These are phyloP conservation scores for Ambrosia trifida DNA, from an alignment of 129 eudicot genomes.

Conservation along the genomic window DNA sequence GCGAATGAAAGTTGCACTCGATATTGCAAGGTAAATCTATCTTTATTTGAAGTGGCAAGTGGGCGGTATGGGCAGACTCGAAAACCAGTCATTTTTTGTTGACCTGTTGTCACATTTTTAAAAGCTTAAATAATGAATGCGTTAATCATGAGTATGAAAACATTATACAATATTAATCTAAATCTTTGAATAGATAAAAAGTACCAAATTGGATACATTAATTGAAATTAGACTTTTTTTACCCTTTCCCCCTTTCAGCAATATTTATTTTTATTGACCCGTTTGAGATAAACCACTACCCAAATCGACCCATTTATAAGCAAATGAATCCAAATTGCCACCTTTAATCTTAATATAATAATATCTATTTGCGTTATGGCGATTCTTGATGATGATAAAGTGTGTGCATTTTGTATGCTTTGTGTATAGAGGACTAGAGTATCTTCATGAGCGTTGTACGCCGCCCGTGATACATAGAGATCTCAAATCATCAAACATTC, in stretches of 20 bases:
- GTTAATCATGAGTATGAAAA: too few species aligned
- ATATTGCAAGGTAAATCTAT: constrained; percentile 71
- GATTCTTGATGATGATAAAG: constrained; percentile 8
- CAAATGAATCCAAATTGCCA: constrained; percentile 1
- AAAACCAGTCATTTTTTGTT: too few species aligned
- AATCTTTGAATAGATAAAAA: background rate
- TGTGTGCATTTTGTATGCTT: constrained; percentile 19
- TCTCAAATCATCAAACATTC: constrained; percentile 82
- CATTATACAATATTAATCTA: background rate
- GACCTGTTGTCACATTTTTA: background rate
- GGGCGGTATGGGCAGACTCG: background rate
- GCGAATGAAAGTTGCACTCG: constrained; percentile 88
- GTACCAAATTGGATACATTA: background rate
- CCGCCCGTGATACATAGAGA: constrained; percentile 93
- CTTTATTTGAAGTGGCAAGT: background rate
- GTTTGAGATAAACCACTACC: background rate
- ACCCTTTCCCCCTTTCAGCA: too few species aligned
- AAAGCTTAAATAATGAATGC: too few species aligned
- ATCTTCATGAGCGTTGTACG: constrained; percentile 89
- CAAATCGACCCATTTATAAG: background rate
- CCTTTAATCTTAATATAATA: background rate
- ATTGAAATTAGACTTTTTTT: background rate
- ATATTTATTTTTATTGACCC: too few species aligned
- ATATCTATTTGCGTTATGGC: background rate
- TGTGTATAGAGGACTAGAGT: constrained; percentile 83